Evolutionary conservation across 1,284 basidiomycete genomes (phyloP), one percentile per base, ranked within the genome.

Genomic region (Malassezia globosa): DNA sequence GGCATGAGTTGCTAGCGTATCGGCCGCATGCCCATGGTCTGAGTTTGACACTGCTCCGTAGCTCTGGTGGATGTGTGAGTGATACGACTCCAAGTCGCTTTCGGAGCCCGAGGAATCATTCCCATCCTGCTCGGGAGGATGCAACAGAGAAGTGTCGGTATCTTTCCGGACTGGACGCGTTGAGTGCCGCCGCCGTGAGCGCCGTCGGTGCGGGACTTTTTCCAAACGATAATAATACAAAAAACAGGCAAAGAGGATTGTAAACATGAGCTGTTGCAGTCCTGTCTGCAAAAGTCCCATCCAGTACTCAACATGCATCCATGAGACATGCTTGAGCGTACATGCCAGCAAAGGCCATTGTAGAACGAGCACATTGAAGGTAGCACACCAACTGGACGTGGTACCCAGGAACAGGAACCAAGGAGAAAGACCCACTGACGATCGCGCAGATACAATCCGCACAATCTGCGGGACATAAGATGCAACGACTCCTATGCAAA

Each of bases 351-450:
- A 76, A 0, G 82, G 80, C 80, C 86, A 95, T 68, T 95, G 88
- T 55, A 95, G 79, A 4, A 87, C 82, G 24, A 94, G 74, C 18
- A 75, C 71, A 46, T 75, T 75, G 52, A 72, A 63, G 35, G 74
- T 62, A 41, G 66, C 67, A 33, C 66, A 65, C 7, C 73, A 69
- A 47, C 63, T 66, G 42, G 67, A 70, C 16, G 87, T 92, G 49
- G 85, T 84, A 8, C 94, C 94, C 0, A 96, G 78, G 2, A 96
- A 77, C n/a, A 96, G 75, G 70, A 87, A 97, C 81, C 85, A 85
- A 44, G 88, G 87, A 53, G 85, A 88, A 55, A 94, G 81, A 0
- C 89, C 89, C 59, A 89, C 81, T 0, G 86, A 89, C 0, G 87
- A 84, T 34, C 80, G 78, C 37, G 81, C 78, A 44, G 74, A 33